These are phyloP conservation scores for Fistulinella prunicolor DNA, from an alignment of 768 basidiomycete species.

Conservation along the genomic window DNA sequence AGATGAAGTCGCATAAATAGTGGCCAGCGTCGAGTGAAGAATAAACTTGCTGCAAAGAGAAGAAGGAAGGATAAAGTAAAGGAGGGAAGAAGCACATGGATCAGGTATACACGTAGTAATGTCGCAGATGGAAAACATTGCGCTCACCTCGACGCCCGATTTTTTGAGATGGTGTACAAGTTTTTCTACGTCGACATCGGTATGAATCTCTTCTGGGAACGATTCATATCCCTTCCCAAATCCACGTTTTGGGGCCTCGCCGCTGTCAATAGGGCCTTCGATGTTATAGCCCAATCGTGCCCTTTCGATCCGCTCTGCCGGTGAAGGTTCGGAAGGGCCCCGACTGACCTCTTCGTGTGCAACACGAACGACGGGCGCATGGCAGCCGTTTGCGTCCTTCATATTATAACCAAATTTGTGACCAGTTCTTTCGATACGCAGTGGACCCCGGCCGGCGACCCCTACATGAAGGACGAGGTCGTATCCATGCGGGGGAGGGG, in stretches of 20 bases:
- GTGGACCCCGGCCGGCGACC: slow-evolving; percentile 58
- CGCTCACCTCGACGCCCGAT: slow-evolving; percentile 31
- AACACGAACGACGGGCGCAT: slow-evolving; percentile 45
- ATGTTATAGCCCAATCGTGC: slow-evolving; percentile 30
- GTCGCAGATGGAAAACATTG: neutral
- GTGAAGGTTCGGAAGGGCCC: slow-evolving; percentile 21
- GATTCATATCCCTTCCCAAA: slow-evolving; percentile 36
- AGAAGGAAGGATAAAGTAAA: no score
- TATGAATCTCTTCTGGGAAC: slow-evolving; percentile 36
- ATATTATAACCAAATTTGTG: slow-evolving; percentile 69
- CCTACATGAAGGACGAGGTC: slow-evolving; percentile 74
- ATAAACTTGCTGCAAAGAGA: slow-evolving; percentile 52
- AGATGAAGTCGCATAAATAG: slow-evolving; percentile 74
- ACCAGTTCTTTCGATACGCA: slow-evolving; percentile 61
- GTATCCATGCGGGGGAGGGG: slow-evolving; percentile 48
- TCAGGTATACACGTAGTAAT: slow-evolving; percentile 6
- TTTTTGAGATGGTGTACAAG: slow-evolving; percentile 36
- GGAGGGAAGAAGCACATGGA: neutral
- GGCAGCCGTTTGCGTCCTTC: slow-evolving; percentile 59
- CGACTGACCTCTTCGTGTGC: slow-evolving; percentile 23
- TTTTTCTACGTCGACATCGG: slow-evolving; percentile 35
- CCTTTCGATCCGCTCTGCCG: slow-evolving; percentile 29
- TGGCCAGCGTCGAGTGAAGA: slow-evolving; percentile 75
- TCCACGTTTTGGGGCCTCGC: slow-evolving; percentile 33
- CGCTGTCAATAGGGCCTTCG: slow-evolving; percentile 24